Evolutionary conservation across 768 basidiomycete genomes (phyloP), one percentile per base, ranked within the genome.

Genomic region (Calocybe cyanea): DNA sequence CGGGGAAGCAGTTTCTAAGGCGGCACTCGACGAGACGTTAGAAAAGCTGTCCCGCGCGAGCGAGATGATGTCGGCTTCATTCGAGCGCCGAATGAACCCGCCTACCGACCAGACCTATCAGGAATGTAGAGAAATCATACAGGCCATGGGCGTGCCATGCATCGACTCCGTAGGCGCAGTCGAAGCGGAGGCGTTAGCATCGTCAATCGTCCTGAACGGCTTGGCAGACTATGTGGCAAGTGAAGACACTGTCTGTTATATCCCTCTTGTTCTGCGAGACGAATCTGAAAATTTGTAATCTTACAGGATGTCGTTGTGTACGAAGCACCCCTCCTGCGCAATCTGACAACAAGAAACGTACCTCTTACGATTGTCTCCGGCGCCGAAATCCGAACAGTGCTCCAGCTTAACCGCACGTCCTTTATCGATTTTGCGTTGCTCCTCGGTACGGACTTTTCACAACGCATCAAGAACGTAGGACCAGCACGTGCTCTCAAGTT

Each of bases 361-460:
- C 83, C 90, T 5, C 72, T 96, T 3, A 62, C 77, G 30, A 49
- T 83, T 41, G 71, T 93, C 39, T 78, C 76, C 13, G 89, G 87
- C 4, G 53, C 73, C 1, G 73, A 82, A 2, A 69, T 92, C 15
- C 85, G 83, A 7, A 49, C 63, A 0, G 68, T 67, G 6, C 76
- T 92, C 28, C 59, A 69, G 9, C 77, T 96, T 20, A 67, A 76
- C 52, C 73, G 72, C 7, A 57, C 69, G 0, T 61, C 77, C 40
- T 93, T 78, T 63, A 62, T 95, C 55, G 93, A 96, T 65, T 92
- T 95, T 63, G 83, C 81, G 0, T 77, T 95, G 41, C 73, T 96
- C 5, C 75, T 93, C 8, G 93, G 93, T 9, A 95, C 92, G 2
- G 93, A 96, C 63, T 94, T 95, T 55, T 85, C 89, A 0, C 80